Base-by-base conservation (phyloP, 129 eudicot genomes). In the Lonicera japonica region DNA sequence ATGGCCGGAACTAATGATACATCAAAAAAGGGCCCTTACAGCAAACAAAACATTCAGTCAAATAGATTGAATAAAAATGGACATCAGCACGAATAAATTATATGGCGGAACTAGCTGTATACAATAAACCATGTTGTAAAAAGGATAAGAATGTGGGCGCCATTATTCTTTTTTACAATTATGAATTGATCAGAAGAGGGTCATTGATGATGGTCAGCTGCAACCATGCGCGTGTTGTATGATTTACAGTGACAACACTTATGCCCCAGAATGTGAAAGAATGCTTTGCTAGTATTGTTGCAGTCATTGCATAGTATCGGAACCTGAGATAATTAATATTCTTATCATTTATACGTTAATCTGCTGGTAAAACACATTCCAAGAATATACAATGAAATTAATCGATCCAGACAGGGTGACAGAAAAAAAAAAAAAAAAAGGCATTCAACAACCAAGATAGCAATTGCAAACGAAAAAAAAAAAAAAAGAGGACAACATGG, bases 261-360 rank as follows among this genome's bases (percentile, higher is more conserved):
- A 76, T 87, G 96, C 11, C 98, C 98, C 23, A 82, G 54, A 45
- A 91, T 77, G 75, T 91, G 98, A 66, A 84, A 91, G 0, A 41
- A 47, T 53, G 78, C 81, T 68, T 66, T 74, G 77, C 98, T 76
- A 0, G 80, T 82, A 47, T 73, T 77, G 77, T 88, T 88, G 77
- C 98, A 91, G 67, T 91, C 98, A 8, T 91, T 91, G 95, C 98
- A 91, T 55, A 91, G 73, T 22, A 87, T 87, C 11, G 66, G 52
- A 65, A 87, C 82, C 98, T 87, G 79, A 29, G 6, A 29, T 25
- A 50, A 70, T 56, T 12, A 41, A 40, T 25, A n/a, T 10, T 13
- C 16, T 11, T 56, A 38, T 54, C 71, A 67, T 21, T 23, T 10
- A 4, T 22, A 38, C 15, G 45, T 16, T 5, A 38, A 15, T 25